Evolutionary conservation across 2,329 filamentous ascomycete species (phyloP).

Genomic region (Plenodomus lindquistii): DNA sequence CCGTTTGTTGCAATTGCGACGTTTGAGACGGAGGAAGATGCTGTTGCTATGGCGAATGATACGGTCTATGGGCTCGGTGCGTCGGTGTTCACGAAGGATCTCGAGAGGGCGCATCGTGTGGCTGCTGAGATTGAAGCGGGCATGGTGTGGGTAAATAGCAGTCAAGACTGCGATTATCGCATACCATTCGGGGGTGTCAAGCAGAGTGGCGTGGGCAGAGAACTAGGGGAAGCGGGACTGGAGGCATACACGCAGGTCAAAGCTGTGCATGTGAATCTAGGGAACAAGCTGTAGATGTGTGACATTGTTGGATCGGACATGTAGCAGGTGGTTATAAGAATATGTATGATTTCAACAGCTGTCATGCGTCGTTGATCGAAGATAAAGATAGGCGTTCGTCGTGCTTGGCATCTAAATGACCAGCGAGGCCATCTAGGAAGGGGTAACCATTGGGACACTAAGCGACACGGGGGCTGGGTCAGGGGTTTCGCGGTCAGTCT

Average conservation of each 20-base stretch:
- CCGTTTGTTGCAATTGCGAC: slow-evolving; percentile 9
- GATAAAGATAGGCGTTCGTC: too few species aligned
- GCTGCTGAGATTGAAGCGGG: slow-evolving; percentile 52
- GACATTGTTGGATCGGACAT: too few species aligned
- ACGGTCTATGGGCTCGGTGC: slow-evolving; percentile 48
- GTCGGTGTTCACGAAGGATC: slow-evolving; percentile 57
- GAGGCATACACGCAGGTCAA: not conserved
- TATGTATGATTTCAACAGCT: too few species aligned
- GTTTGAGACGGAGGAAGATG: slow-evolving; percentile 5
- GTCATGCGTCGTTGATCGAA: too few species aligned
- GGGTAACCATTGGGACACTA: too few species aligned
- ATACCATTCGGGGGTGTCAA: slow-evolving; percentile 64
- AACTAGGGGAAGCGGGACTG: slow-evolving; percentile 49
- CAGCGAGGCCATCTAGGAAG: too few species aligned
- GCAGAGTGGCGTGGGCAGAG: slow-evolving; percentile 61
- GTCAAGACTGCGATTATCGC: slow-evolving; percentile 44
- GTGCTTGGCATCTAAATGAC: too few species aligned
- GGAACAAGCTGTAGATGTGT: not conserved
- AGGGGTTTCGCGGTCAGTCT: too few species aligned
- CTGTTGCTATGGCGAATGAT: slow-evolving; percentile 6
- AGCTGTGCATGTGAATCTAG: not conserved
- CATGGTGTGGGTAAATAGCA: slow-evolving; percentile 57
- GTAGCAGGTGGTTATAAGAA: too few species aligned
- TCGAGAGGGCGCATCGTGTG: slow-evolving; percentile 43
- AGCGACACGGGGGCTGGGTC: too few species aligned